A percentile compares a stretch with the other conserved stretches of the same genome.
These are phyloP conservation scores for Colletotrichum sp. DNA, from an alignment of 2,329 filamentous ascomycete species.

Conservation along the genomic window DNA sequence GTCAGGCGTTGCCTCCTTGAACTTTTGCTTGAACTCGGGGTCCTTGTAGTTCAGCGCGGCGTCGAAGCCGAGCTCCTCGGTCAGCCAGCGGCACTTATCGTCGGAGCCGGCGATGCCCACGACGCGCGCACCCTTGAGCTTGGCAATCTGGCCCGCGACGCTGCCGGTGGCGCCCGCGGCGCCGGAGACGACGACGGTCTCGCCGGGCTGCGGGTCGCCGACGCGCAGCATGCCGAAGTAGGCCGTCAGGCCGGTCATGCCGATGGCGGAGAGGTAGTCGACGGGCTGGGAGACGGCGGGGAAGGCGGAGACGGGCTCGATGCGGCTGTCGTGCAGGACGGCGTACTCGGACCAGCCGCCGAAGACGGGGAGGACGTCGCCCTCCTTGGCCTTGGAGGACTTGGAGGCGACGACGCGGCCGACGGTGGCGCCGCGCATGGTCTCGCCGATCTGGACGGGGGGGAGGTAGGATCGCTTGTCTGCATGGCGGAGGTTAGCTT, in stretches of 20 bases:
- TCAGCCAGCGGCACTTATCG: conserved; percentile 72
- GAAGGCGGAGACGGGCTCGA: conserved; percentile 44
- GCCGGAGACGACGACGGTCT: conserved; percentile 79
- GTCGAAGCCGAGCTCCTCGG: conserved; percentile 69
- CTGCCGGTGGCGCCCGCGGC: conserved; percentile 81
- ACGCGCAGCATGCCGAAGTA: conserved; percentile 78
- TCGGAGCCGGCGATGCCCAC: conserved; percentile 70
- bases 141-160: conserved; percentile 79
- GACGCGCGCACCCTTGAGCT: conserved; percentile 68
- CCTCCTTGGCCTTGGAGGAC: conserved; percentile 57
- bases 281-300: conserved; percentile 50
- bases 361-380: conserved; percentile 60
- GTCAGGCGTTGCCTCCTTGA: conserved; percentile 62
- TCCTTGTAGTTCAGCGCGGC: conserved; percentile 74
- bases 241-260: conserved; percentile 75
- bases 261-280: conserved; percentile 67
- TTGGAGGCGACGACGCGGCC: conserved; percentile 67
- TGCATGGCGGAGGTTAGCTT: conserved; percentile 22
- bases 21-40: conserved; percentile 62
- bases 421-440: conserved; percentile 70
- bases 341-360: conserved; percentile 73
- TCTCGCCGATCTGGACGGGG: conserved; percentile 69
- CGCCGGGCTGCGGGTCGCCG: conserved; percentile 69
- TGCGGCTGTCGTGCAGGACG: conserved; percentile 58
- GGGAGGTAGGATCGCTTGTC: conserved; percentile 66